phyloP scores from a whole-genome alignment of 2,329 filamentous ascomycete genomes.

The Diaporthe batatas region DNA sequence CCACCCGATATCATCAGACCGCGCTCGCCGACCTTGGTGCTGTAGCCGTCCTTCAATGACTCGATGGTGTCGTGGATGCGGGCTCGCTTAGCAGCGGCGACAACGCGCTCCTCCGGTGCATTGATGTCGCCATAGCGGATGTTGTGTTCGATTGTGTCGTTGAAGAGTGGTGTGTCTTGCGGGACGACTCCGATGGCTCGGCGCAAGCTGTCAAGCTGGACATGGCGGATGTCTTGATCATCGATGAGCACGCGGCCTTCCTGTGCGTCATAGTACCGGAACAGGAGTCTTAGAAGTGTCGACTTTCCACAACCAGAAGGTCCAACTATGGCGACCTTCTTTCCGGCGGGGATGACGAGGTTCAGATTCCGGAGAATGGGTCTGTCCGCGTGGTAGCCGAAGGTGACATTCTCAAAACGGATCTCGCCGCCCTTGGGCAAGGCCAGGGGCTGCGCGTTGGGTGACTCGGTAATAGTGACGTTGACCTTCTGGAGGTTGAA shows the following conservation, averaged over 20 bases:
- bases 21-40: constrained; percentile 91
- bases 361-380: constrained; percentile 88
- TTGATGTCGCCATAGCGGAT: constrained; percentile 91
- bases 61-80: constrained; percentile 86
- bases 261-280: constrained; percentile 94
- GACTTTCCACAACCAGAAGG: constrained; percentile 97
- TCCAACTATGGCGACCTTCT: constrained; percentile 96
- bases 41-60: constrained; percentile 87
- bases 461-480: constrained; percentile 83
- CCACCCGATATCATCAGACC: constrained; percentile 97
- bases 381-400: constrained; percentile 89
- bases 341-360: constrained; percentile 92
- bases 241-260: constrained; percentile 89
- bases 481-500: constrained; percentile 99
- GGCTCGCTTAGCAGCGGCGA: constrained; percentile 83
- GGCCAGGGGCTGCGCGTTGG: constrained; percentile 78
- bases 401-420: constrained; percentile 90
- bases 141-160: constrained; percentile 95
- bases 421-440: constrained; percentile 88
- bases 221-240: constrained; percentile 88
- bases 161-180: constrained; percentile 97
- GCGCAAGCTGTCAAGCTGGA: constrained; percentile 85
- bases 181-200: constrained; percentile 93
- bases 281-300: constrained; percentile 89
- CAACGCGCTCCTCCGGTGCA: constrained; percentile 79